These are phyloP conservation scores for Colletotrichum sidae DNA, from an alignment of 2,329 filamentous ascomycete species.

Conservation along the genomic window DNA sequence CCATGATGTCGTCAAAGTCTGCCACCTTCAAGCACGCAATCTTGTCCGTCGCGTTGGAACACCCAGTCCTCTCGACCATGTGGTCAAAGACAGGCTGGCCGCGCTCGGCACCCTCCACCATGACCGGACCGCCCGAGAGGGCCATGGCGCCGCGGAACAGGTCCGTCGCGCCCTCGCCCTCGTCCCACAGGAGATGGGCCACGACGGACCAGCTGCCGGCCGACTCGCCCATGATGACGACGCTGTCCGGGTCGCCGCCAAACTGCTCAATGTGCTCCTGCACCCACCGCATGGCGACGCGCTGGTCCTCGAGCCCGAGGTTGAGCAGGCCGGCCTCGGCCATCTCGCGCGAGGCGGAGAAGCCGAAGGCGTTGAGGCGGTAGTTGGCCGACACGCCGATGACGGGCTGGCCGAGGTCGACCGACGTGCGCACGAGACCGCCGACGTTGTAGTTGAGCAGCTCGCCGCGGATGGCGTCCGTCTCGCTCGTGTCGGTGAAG, in stretches of 20 bases:
- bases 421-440: conserved; percentile 48
- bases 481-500: conserved; percentile 20
- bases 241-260: conserved; percentile 44
- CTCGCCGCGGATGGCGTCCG: conserved; percentile 36
- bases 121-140: conserved; percentile 53
- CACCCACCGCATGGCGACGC: conserved; percentile 47
- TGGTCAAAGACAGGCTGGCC: conserved; percentile 13
- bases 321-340: conserved; percentile 46
- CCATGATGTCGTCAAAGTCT: conserved; percentile 24
- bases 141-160: conserved; percentile 75
- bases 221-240: conserved; percentile 49
- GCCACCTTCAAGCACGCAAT: conserved; percentile 22
- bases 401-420: conserved; percentile 62
- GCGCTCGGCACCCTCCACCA: conserved; percentile 15
- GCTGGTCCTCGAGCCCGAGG: conserved; percentile 43
- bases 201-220: conserved; percentile 44
- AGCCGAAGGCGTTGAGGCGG: conserved; percentile 61
- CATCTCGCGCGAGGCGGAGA: conserved; percentile 17
- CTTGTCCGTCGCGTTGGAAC: conserved; percentile 1
- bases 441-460: conserved; percentile 48
- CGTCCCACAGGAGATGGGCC: conserved; percentile 59
- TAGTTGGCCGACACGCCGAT: conserved; percentile 75
- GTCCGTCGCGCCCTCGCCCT: conserved; percentile 68
- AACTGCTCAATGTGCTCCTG: conserved; percentile 46
- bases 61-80: conserved; percentile 16